A percentile compares a stretch with the other conserved stretches of the same genome.
phyloP scores from a whole-genome alignment of 257 asterid genomes.

The Lantana camara region DNA sequence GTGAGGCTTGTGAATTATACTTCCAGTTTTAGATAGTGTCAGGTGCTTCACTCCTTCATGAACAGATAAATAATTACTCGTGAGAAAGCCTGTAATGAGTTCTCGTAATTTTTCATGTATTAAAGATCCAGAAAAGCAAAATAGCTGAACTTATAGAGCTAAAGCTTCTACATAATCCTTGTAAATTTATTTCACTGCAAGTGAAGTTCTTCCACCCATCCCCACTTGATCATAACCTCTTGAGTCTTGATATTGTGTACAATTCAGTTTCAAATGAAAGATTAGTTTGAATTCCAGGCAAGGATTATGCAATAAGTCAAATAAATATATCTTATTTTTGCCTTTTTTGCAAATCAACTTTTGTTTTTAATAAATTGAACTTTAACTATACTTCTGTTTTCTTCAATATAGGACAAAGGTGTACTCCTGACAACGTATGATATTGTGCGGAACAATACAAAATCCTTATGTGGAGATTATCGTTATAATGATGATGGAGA shows the following conservation, averaged over 20 bases:
- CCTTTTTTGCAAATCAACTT: background rate
- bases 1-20: no score
- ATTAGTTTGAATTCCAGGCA: slow-evolving; percentile 7
- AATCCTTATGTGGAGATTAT: slow-evolving; percentile 65
- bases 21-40: no score
- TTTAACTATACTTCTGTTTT: slow-evolving; percentile 20
- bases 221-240: slow-evolving; percentile 21
- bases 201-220: slow-evolving; percentile 8
- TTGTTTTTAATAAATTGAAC: background rate
- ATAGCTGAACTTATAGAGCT: background rate
- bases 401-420: slow-evolving; percentile 69
- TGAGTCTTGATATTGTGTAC: slow-evolving; percentile 16
- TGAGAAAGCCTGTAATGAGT: background rate
- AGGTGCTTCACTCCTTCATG: background rate
- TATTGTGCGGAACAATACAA: slow-evolving; percentile 77
- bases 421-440: slow-evolving; percentile 91
- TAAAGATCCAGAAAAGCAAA: slow-evolving; percentile 14
- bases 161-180: background rate
- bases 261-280: slow-evolving; percentile 1
- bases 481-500: slow-evolving; percentile 43
- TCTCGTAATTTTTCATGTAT: background rate
- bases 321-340: background rate
- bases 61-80: slow-evolving; percentile 13
- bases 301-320: slow-evolving; percentile 14
- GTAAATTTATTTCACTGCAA: slow-evolving; percentile 8